Percentiles rank a stretch among this genome's conserved stretches.
These are phyloP conservation scores for Seiridium cupressi DNA, from an alignment of 2,329 filamentous ascomycete genomes.

Conservation along the genomic window DNA sequence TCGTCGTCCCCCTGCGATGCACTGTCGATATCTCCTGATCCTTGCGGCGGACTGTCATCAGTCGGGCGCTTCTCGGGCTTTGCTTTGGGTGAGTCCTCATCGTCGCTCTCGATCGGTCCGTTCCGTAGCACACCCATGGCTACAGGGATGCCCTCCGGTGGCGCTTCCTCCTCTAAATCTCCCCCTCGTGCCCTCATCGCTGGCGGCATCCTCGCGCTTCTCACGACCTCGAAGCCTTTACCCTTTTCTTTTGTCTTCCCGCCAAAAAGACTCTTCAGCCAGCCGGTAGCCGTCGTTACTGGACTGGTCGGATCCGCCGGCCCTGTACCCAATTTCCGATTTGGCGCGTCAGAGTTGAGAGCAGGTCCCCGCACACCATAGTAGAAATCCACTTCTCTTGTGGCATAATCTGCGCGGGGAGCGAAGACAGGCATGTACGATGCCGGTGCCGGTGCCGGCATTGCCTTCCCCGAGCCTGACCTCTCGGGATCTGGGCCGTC, in stretches of 20 bases:
- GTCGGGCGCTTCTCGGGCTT: constrained; percentile 27
- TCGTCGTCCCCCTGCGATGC: constrained; percentile 44
- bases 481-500: constrained; percentile 40
- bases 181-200: constrained; percentile 60
- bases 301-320: constrained; percentile 93
- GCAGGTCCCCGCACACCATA: constrained; percentile 90
- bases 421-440: constrained; percentile 41
- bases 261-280: constrained; percentile 77
- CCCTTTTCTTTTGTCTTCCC: constrained; percentile 91
- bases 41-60: constrained; percentile 30
- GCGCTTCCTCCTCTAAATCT: constrained; percentile 64
- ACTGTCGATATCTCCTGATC: constrained; percentile 45
- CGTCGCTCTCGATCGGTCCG: constrained; percentile 64
- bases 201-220: constrained; percentile 82
- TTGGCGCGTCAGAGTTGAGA: constrained; percentile 75
- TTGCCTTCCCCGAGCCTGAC: constrained; percentile 37
- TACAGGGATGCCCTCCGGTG: constrained; percentile 64
- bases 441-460: constrained; percentile 42
- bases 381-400: constrained; percentile 94
- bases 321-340: constrained; percentile 85
- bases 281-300: constrained; percentile 83
- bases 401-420: constrained; percentile 80
- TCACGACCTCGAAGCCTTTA: constrained; percentile 95
- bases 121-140: constrained; percentile 59
- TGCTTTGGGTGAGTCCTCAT: constrained; percentile 41